Evolutionary conservation across 768 basidiomycete species (phyloP).

Genomic region (Termitomyces sp.): DNA sequence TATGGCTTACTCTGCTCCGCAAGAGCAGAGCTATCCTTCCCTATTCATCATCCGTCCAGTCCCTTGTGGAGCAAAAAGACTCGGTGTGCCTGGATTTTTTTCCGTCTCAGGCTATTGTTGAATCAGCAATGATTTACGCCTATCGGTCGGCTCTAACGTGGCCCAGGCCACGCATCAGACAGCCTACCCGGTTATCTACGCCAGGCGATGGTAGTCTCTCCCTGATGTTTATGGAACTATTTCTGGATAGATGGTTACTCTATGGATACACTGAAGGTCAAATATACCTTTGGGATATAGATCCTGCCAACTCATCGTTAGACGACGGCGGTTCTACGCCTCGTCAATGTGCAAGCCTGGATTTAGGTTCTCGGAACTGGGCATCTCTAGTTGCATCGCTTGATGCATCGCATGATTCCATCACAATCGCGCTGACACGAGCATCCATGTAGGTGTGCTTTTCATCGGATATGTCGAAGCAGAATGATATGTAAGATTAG

Average conservation of each 20-base stretch:
- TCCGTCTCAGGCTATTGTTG: neutral
- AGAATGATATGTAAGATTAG: slow-evolving; percentile 8
- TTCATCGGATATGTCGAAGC: neutral
- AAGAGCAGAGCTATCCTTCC: neutral
- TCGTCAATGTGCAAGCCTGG: slow-evolving; percentile 5
- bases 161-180: slow-evolving; percentile 6
- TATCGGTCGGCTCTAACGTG: slow-evolving; percentile 7
- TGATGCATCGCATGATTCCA: slow-evolving; percentile 3
- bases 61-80: neutral
- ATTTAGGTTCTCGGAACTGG: slow-evolving; percentile 12
- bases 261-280: slow-evolving; percentile 36
- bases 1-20: slow-evolving; percentile 1
- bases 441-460: slow-evolving; percentile 17
- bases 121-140: slow-evolving; percentile 3
- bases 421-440: slow-evolving; percentile 22
- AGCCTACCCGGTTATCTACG: slow-evolving; percentile 1
- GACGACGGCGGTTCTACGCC: neutral
- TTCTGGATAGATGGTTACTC: slow-evolving; percentile 44
- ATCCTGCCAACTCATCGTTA: neutral
- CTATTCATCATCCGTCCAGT: neutral
- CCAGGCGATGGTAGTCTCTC: neutral
- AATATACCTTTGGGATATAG: slow-evolving; percentile 37
- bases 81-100: neutral
- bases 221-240: slow-evolving; percentile 33
- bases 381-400: slow-evolving; percentile 5